These are phyloP conservation scores for Stylosanthes scabra DNA, from an alignment of 331 rosid genomes.

Conservation along the genomic window DNA sequence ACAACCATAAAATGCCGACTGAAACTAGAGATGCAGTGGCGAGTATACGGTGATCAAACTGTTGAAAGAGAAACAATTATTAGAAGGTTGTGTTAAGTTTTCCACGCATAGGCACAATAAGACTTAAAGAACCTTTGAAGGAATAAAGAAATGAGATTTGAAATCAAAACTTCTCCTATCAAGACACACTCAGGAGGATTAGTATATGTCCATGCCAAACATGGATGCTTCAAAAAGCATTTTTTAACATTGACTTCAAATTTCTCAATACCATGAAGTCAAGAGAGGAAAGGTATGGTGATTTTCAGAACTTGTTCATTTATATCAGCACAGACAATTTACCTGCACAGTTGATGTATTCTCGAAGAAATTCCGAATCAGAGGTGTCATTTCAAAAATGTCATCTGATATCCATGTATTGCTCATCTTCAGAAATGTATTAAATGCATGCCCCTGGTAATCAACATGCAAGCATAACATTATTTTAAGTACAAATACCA, in stretches of 20 bases:
- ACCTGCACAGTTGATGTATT: conserved; percentile 93
- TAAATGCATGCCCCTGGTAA: conserved; percentile 82
- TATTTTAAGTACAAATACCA: conserved; percentile 8
- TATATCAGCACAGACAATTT: conserved; percentile 19
- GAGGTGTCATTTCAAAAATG: conserved; percentile 72
- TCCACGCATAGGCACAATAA: conserved; percentile 74
- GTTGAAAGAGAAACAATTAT: no score
- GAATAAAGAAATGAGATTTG: no score
- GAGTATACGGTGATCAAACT: no score
- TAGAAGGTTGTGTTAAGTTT: conserved; percentile 22
- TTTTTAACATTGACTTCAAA: conserved; percentile 24
- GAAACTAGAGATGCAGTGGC: not conserved
- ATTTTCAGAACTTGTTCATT: not conserved
- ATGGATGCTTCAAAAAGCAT: not conserved
- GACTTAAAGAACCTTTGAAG: no score
- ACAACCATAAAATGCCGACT: conserved; percentile 57
- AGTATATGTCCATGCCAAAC: conserved; percentile 9
- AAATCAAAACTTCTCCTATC: not conserved
- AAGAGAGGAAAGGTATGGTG: conserved; percentile 15
- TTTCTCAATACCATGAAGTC: conserved; percentile 12
- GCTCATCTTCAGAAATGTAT: conserved; percentile 91
- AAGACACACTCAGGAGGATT: not conserved
- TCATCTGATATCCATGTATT: conserved; percentile 80
- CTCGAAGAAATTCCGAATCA: conserved; percentile 80
- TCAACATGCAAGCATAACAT: conserved; percentile 37